These are phyloP conservation scores for Globisporangium polare DNA, from an alignment of 352 stramenopile species.

Conservation along the genomic window DNA sequence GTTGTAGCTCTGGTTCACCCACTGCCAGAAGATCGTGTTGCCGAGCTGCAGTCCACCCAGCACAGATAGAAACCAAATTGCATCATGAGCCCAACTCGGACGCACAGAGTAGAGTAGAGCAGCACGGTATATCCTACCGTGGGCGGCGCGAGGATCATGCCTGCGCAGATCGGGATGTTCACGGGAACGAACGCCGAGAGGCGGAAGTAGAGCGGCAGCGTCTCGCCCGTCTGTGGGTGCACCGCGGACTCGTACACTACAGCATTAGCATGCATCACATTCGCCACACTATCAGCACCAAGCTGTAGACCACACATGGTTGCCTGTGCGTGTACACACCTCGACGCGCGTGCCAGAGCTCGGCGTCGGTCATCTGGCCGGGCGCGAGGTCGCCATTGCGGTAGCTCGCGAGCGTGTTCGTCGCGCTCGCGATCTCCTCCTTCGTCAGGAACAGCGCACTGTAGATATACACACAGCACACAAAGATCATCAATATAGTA, in stretches of 20 bases:
- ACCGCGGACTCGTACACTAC: slow-evolving; percentile 74
- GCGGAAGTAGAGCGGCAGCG: slow-evolving; percentile 56
- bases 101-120: neutral
- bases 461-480: neutral
- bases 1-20: slow-evolving; percentile 89
- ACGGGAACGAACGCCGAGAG: slow-evolving; percentile 83
- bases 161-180: slow-evolving; percentile 85
- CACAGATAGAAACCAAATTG: neutral
- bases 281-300: neutral
- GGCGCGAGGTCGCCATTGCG: slow-evolving; percentile 43
- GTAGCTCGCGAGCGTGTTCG: slow-evolving; percentile 50
- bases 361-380: slow-evolving; percentile 44
- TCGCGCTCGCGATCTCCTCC: slow-evolving; percentile 57
- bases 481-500: neutral
- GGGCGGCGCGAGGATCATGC: slow-evolving; percentile 77
- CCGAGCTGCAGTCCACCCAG: slow-evolving; percentile 25
- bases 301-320: neutral
- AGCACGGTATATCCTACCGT: slow-evolving; percentile 35
- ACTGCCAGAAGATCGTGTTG: slow-evolving; percentile 88
- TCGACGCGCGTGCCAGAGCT: slow-evolving; percentile 77
- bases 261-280: neutral
- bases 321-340: slow-evolving; percentile 22
- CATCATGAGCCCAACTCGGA: neutral
- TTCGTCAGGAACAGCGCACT: slow-evolving; percentile 70
- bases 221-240: slow-evolving; percentile 82